phyloP scores from a whole-genome alignment of 176 grass and related monocot genomes.

The Musa acuminata region DNA sequence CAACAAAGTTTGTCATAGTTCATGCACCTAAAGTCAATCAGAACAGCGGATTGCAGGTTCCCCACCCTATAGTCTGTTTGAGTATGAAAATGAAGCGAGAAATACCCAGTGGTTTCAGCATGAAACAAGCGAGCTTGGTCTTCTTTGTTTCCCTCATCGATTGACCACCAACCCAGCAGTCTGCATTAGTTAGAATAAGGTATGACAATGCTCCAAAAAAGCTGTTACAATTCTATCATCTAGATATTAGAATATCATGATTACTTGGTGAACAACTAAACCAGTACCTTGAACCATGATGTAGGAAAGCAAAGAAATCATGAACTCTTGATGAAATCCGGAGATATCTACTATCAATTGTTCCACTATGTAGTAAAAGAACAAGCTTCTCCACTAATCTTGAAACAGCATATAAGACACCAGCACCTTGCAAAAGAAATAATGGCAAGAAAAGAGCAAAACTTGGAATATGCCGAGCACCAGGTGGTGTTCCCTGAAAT shows the following conservation, averaged over 20 bases:
- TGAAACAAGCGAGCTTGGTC: slow-evolving; percentile 76
- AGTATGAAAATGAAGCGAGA: slow-evolving; percentile 9
- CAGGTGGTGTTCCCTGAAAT: slow-evolving; percentile 71
- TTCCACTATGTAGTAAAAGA: slow-evolving; percentile 61
- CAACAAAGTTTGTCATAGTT: no score
- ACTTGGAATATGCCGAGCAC: slow-evolving; percentile 72
- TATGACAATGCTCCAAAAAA: neutral
- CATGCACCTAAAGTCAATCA: no score
- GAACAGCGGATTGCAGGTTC: no score
- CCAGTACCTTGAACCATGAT: slow-evolving; percentile 89
- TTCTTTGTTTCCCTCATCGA: slow-evolving; percentile 91
- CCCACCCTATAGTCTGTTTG: no score
- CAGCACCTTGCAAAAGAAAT: slow-evolving; percentile 83
- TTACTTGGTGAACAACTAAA: neutral
- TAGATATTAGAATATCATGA: neutral
- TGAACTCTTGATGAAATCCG: slow-evolving; percentile 52
- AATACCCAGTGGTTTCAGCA: slow-evolving; percentile 62
- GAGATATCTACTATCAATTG: slow-evolving; percentile 58
- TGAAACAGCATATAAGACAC: slow-evolving; percentile 60
- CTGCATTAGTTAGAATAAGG: slow-evolving; percentile 29
- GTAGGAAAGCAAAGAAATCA: slow-evolving; percentile 85
- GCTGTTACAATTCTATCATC: neutral
- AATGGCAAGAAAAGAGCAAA: slow-evolving; percentile 77
- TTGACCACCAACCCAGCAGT: slow-evolving; percentile 96
- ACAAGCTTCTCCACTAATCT: slow-evolving; percentile 92